Evolutionary conservation across 148 eudicot species (phyloP).

Genomic region (Pharnaceum exiguum): DNA sequence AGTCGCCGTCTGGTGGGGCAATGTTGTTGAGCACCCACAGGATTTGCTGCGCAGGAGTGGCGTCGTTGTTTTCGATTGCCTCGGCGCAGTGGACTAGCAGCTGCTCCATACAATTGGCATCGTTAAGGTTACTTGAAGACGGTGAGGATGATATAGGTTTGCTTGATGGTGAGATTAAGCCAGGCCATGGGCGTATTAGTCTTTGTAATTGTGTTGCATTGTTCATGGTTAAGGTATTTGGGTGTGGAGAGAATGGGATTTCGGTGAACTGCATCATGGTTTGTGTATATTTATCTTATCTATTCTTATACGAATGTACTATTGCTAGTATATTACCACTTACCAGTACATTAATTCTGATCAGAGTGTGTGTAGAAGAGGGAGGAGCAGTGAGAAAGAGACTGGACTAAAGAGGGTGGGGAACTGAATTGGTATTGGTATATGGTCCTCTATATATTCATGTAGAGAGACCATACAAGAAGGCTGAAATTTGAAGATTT

Average conservation of each 20-base stretch:
- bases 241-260: constrained; percentile 28
- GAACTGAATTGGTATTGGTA: constrained; percentile 25
- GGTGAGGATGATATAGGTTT: background rate
- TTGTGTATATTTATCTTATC: background rate
- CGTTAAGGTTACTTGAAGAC: constrained; percentile 22
- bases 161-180: constrained; percentile 27
- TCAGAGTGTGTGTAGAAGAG: constrained; percentile 1
- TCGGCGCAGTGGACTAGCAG: constrained; percentile 78
- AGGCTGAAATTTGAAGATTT: constrained; percentile 1
- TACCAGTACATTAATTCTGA: background rate
- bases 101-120: constrained; percentile 83
- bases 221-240: constrained; percentile 17
- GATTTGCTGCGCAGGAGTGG: constrained; percentile 81
- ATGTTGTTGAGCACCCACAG: constrained; percentile 92
- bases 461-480: constrained; percentile 37
- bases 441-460: too few species aligned
- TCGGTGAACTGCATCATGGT: constrained; percentile 72
- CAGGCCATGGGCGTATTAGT: constrained; percentile 44
- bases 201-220: constrained; percentile 27
- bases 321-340: too few species aligned
- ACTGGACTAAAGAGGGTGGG: constrained; percentile 44
- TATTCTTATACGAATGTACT: too few species aligned
- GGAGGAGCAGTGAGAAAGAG: constrained; percentile 42
- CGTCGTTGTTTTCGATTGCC: constrained; percentile 76
- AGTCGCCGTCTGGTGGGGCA: constrained; percentile 71